Conservation (phyloP, 768 basidiomycete species). For the Panus rudis region DNA sequence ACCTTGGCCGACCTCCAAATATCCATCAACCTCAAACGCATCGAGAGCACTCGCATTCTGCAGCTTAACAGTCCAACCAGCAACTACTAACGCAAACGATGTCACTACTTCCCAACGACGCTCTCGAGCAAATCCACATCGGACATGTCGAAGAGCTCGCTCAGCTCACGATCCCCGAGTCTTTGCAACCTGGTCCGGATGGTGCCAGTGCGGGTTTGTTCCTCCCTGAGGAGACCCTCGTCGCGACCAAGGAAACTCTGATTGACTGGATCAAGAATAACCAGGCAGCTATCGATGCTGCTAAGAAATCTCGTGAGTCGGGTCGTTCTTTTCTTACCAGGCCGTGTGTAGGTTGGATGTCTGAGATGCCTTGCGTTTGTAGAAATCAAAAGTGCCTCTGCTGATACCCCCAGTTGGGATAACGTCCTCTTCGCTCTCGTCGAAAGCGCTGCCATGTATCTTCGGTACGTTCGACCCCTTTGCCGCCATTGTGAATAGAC, state of each 20-base stretch:
- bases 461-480: neutral
- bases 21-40: no score
- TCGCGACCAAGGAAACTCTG: neutral
- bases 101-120: no score
- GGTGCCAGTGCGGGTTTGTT: no score
- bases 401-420: constrained; percentile 2
- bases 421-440: constrained; percentile 2
- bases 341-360: neutral
- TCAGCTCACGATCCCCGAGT: no score
- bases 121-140: no score
- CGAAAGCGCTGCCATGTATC: constrained; percentile 2
- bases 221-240: no score
- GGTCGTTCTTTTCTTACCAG: neutral
- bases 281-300: neutral
- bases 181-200: no score
- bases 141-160: no score
- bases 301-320: neutral
- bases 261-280: neutral
- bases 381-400: neutral
- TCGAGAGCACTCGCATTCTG: no score
- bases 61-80: no score
- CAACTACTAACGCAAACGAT: no score
- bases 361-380: neutral
- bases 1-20: no score
- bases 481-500: neutral